Evolutionary conservation across 1,284 basidiomycete species (phyloP).

Genomic region (Trichosporon inkin): DNA sequence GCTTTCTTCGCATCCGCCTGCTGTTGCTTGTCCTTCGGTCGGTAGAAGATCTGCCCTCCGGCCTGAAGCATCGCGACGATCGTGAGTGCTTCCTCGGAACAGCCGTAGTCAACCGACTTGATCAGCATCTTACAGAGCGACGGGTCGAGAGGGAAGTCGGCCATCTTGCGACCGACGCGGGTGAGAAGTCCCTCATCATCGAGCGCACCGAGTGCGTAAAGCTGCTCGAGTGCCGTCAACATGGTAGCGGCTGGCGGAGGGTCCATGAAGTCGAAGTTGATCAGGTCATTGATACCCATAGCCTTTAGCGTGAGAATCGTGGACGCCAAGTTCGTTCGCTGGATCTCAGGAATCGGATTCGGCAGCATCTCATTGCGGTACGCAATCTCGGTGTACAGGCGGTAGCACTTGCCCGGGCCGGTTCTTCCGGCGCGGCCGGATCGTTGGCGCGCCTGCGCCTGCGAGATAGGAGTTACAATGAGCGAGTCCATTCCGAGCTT

Average conservation of each 20-base stretch:
- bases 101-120: constrained; percentile 93
- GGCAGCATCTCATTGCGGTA: constrained; percentile 98
- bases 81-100: constrained; percentile 93
- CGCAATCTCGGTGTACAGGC: constrained; percentile 94
- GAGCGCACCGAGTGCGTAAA: constrained; percentile 91
- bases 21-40: constrained; percentile 97
- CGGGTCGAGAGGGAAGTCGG: constrained; percentile 98
- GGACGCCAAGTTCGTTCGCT: constrained; percentile 85
- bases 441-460: constrained; percentile 93
- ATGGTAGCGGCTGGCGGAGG: constrained; percentile 94
- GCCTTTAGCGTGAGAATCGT: constrained; percentile 96
- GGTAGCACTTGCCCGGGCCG: constrained; percentile 96
- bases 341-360: constrained; percentile 96
- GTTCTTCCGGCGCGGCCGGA: constrained; percentile 95
- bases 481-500: constrained; percentile 97
- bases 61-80: constrained; percentile 93
- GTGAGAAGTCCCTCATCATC: constrained; percentile 96
- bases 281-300: constrained; percentile 97
- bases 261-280: constrained; percentile 99
- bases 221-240: constrained; percentile 78
- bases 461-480: constrained; percentile 96
- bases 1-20: constrained; percentile 66
- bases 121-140: constrained; percentile 96
- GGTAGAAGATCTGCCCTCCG: constrained; percentile 93
- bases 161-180: constrained; percentile 94